Percentiles rank a stretch among this genome's conserved stretches.
Evolutionary conservation across 495 filamentous ascomycete genomes (phyloP).

Genomic region (Aspergillus bertholletiae): DNA sequence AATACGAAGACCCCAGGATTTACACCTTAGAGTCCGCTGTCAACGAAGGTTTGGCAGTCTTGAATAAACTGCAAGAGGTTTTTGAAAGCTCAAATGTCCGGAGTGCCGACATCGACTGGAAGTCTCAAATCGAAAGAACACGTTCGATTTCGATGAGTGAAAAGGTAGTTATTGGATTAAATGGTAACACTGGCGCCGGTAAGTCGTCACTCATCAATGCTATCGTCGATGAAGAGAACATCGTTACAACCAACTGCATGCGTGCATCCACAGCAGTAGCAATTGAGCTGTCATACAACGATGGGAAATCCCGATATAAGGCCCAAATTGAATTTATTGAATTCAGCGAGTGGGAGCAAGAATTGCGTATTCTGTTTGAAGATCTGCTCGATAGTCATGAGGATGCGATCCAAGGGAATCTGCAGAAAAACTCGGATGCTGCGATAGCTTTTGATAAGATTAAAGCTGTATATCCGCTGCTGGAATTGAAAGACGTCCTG

Average conservation of each 20-base stretch:
- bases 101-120: slow-evolving; percentile 2
- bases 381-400: slow-evolving; percentile 50
- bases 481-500: slow-evolving; percentile 46
- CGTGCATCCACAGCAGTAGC: slow-evolving; percentile 64
- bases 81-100: background rate
- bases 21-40: background rate
- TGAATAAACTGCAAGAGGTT: background rate
- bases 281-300: slow-evolving; percentile 64
- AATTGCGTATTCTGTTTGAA: slow-evolving; percentile 43
- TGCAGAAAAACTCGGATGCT: slow-evolving; percentile 47
- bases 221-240: slow-evolving; percentile 50
- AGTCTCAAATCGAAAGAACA: background rate
- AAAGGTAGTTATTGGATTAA: slow-evolving; percentile 52
- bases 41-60: background rate
- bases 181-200: slow-evolving; percentile 56
- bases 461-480: slow-evolving; percentile 58
- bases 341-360: slow-evolving; percentile 52
- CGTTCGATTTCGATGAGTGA: slow-evolving; percentile 21
- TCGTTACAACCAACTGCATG: slow-evolving; percentile 56
- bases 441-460: slow-evolving; percentile 62
- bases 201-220: slow-evolving; percentile 62
- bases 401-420: slow-evolving; percentile 39
- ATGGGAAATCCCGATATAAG: slow-evolving; percentile 47
- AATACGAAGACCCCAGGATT: background rate
- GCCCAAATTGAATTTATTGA: slow-evolving; percentile 65